Conservation (phyloP, 345 rosid genomes). For the Aquilaria malaccensis region DNA sequence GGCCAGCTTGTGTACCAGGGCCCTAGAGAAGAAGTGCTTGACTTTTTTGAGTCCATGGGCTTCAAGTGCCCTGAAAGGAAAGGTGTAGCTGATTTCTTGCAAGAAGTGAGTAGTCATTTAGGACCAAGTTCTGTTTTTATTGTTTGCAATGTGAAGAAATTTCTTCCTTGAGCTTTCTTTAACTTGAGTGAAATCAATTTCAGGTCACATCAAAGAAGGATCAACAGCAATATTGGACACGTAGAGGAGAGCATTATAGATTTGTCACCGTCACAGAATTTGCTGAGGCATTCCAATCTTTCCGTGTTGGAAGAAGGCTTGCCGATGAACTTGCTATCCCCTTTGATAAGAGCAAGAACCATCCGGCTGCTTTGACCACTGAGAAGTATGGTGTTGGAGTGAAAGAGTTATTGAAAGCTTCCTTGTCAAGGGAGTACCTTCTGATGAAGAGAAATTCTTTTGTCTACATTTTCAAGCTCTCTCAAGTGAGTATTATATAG, state of each 20-base stretch:
- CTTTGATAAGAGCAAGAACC: constrained; percentile 43
- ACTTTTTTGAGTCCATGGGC: constrained; percentile 60
- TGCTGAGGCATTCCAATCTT: constrained; percentile 56
- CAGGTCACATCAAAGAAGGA: constrained; percentile 82
- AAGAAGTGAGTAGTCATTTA: constrained; percentile 46
- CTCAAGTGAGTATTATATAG: constrained; percentile 35
- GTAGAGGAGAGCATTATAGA: constrained; percentile 42
- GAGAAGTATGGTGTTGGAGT: constrained; percentile 44
- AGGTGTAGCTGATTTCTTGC: constrained; percentile 78
- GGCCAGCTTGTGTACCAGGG: constrained; percentile 76
- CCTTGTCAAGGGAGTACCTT: constrained; percentile 50
- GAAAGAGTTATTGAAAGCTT: constrained; percentile 54
- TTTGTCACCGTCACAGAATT: constrained; percentile 57
- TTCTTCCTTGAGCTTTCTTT: not conserved
- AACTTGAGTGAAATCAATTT: not conserved
- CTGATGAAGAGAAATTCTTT: constrained; percentile 80
- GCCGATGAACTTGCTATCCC: constrained; percentile 44
- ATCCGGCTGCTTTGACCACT: constrained; percentile 58
- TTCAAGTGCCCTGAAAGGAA: constrained; percentile 74
- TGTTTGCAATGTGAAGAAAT: not conserved
- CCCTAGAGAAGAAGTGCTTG: constrained; percentile 47
- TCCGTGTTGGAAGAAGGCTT: constrained; percentile 41
- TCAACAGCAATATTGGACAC: constrained; percentile 67
- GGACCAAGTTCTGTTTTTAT: not conserved
- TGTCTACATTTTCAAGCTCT: constrained; percentile 55